These are phyloP conservation scores for Fusarium neocosmosporiellum DNA, from an alignment of 2,329 filamentous ascomycete genomes.

Conservation along the genomic window DNA sequence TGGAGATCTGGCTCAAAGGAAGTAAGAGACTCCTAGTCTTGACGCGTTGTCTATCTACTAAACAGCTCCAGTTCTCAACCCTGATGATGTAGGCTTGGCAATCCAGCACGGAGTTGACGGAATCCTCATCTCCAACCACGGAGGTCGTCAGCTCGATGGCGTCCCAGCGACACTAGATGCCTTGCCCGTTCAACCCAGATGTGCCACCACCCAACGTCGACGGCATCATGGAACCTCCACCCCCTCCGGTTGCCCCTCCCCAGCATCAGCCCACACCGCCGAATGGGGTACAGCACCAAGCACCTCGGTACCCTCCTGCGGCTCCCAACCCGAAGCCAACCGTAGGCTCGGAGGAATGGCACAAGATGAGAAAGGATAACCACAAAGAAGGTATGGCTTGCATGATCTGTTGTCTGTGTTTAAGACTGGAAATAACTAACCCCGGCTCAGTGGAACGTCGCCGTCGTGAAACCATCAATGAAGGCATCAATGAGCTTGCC, in stretches of 20 bases:
- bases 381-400: conserved; percentile 91
- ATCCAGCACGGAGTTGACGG: not conserved
- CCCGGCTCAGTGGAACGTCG: conserved; percentile 83
- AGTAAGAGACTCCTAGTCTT: not conserved
- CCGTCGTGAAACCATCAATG: conserved; percentile 97
- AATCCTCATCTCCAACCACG: not conserved
- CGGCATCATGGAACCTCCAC: conserved; percentile 43
- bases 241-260: conserved; percentile 32
- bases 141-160: not conserved
- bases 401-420: not conserved
- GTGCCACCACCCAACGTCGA: conserved; percentile 46
- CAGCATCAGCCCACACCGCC: conserved; percentile 49
- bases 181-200: conserved; percentile 46
- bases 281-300: conserved; percentile 54
- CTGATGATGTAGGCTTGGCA: not conserved
- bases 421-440: conserved; percentile 36
- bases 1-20: not conserved
- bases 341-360: conserved; percentile 98
- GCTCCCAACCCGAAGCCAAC: conserved; percentile 75
- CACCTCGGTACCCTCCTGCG: conserved; percentile 50
- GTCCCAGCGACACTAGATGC: not conserved
- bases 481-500: conserved; percentile 97
- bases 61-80: not conserved
- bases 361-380: conserved; percentile 95
- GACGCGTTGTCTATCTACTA: not conserved